Evolutionary conservation across 1,139 yeast species (phyloP), one percentile per base, ranked within the genome.

Genomic region (Keqinozyma sinolaborantium): DNA sequence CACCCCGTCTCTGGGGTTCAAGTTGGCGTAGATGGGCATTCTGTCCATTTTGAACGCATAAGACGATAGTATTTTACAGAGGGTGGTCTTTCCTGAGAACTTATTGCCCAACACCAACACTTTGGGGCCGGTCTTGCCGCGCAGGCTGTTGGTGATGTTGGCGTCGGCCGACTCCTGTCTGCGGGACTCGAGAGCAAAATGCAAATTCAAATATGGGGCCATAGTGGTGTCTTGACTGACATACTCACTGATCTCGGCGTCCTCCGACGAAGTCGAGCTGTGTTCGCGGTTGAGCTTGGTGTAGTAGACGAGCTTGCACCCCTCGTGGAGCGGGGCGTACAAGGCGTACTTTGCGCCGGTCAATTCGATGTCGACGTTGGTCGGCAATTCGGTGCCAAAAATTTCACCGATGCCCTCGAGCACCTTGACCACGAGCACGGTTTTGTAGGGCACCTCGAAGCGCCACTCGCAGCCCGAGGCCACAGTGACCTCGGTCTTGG

Each of bases 361-460:
- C 51, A 63, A 81, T 71, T 33, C 70, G 45, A 84, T 72, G 15
- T 79, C 84, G 1, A 74, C 70, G 38, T 84, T 87, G 23, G 70
- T 63, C 2, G 97, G 86, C 21, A 92, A 70, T 52, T 92, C 98
- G 2, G 97, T 87, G 15, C 98, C 98, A 58, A 84, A 87, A 13
- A 90, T 73, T 58, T 92, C 98, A 2, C 86, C 96, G 2, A 81
- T 70, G 2, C 98, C 98, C 5, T 66, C 61, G 3, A 60, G 41
- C 23, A 83, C 70, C 42, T 70, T 78, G 23, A 87, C 50, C n/a
- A 67, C 67, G 29, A 88, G 50, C 23, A 67, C 66, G 5, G 78
- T 64, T 30, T 73, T 79, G 39, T 72, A 65, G 0, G 79, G 81
- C 2, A 86, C 77, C 50, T 87, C 95, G 37, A 87, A 73, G 38